Conservation (phyloP, 371 early-diverging fungal species). For the Mucor mucedo region DNA sequence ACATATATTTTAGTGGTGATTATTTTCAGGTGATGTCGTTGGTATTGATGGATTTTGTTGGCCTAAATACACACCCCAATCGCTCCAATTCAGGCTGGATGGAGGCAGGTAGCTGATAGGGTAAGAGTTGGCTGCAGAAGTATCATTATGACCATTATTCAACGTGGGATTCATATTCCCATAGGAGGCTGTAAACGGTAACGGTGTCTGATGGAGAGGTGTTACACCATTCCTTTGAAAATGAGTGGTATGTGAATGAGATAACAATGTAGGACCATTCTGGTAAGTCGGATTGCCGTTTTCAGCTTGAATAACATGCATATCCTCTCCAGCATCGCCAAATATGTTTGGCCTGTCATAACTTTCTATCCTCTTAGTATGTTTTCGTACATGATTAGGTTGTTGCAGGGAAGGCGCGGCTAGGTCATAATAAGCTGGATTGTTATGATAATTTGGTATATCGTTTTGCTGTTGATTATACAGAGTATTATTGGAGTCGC, state of each 20-base stretch:
- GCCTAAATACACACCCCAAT: constrained; percentile 28
- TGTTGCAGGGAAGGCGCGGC: neutral
- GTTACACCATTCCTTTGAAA: constrained; percentile 8
- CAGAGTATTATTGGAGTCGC: constrained; percentile 2
- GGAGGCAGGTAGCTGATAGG: constrained; percentile 10
- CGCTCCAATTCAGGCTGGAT: constrained; percentile 28
- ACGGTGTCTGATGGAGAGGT: neutral
- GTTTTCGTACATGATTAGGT: neutral
- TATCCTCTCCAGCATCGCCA: neutral
- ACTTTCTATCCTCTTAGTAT: neutral
- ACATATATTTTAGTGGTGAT: neutral
- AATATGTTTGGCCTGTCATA: neutral
- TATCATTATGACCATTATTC: neutral
- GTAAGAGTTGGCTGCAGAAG: neutral
- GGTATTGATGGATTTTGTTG: constrained; percentile 11
- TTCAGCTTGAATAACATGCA: neutral
- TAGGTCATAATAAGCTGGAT: neutral
- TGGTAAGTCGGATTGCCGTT: too few relatives aligned
- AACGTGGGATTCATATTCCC: neutral
- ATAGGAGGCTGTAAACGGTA: neutral
- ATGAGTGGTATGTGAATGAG: neutral
- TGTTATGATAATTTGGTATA: neutral
- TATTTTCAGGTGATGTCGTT: neutral
- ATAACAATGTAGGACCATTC: constrained; percentile 8
- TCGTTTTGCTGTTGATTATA: constrained; percentile 2